Base-by-base conservation (phyloP, 1,139 yeast species). In the Saccharomyces hybrid region DNA sequence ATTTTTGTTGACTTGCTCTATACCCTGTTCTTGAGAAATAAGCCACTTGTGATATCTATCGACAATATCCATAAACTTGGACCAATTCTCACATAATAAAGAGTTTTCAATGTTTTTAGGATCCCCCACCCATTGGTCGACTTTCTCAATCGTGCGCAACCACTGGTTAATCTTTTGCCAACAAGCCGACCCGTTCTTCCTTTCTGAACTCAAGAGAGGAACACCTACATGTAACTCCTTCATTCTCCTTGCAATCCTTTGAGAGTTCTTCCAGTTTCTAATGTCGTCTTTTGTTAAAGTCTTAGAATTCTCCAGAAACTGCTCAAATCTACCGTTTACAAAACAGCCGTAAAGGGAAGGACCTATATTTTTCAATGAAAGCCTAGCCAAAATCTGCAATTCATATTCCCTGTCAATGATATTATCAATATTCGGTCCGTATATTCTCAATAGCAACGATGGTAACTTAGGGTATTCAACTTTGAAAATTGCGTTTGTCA, bases 161-260 rank as follows among this genome's bases (percentile, higher is more conserved):
- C 99, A 93, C 64, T 84, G 86, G 53, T 76, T 76, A 57, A 90
- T 82, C 56, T 83, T 77, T 49, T 69, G 71, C 95, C 96, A 90
- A 13, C 82, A 78, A 54, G 78, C 76, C 0, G 98, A 89, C 1
- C 86, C 88, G 9, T 69, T 68, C 14, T 67, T 66, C 32, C 75
- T 71, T 61, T 85, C 91, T 3, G 70, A 72, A 6, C 69, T 66
- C 34, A 80, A 79, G 54, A 93, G 73, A n/a, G 80, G 81, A 31
- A 93, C 83, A 64, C 91, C 90, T 57, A 79, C 79, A 67, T 93
- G 99, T 57, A 93, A 77, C 63, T 93, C 98, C 64, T 93, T 86
- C 98, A 93, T 93, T 74, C 99, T 84, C 74, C 96, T 83, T 8
- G 97, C 97, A 60, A 93, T 85, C 75, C 88, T 88, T 60, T 86